Conservation (phyloP, 2,329 filamentous ascomycete species). For the Fusarium sp. region DNA sequence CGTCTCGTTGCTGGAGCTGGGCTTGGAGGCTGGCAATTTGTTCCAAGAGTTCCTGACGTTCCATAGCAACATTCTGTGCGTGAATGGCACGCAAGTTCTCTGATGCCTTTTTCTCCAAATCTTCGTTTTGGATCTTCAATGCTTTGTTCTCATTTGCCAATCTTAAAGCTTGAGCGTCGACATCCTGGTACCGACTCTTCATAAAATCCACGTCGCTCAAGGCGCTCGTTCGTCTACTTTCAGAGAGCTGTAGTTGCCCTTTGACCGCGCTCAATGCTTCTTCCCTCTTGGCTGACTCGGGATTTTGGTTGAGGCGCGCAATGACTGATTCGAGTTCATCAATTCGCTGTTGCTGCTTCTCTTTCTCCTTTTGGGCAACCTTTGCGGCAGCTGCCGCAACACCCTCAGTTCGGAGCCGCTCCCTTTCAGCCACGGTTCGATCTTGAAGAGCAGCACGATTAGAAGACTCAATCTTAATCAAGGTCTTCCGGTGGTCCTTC, state of each 20-base stretch:
- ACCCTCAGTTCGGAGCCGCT: slow-evolving; percentile 53
- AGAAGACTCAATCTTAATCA: slow-evolving; percentile 55
- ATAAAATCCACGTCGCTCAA: slow-evolving; percentile 65
- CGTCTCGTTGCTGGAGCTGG: slow-evolving; percentile 60
- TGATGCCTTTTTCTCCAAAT: slow-evolving; percentile 53
- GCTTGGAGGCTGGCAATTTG: slow-evolving; percentile 54
- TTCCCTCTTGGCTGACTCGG: slow-evolving; percentile 34
- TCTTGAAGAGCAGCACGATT: slow-evolving; percentile 62
- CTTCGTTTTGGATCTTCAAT: slow-evolving; percentile 53
- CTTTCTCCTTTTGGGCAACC: slow-evolving; percentile 46
- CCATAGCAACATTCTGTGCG: slow-evolving; percentile 52
- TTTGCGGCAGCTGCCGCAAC: slow-evolving; percentile 43
- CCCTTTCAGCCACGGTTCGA: slow-evolving; percentile 56
- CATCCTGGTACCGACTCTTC: slow-evolving; percentile 67
- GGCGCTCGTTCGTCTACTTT: slow-evolving; percentile 52
- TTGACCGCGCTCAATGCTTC: slow-evolving; percentile 50
- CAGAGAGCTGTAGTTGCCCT: slow-evolving; percentile 52
- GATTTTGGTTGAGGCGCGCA: slow-evolving; percentile 41
- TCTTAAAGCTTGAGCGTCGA: slow-evolving; percentile 58
- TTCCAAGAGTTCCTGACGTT: slow-evolving; percentile 47
- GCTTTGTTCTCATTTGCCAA: slow-evolving; percentile 57
- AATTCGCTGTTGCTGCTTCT: slow-evolving; percentile 50
- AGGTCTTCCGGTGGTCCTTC: slow-evolving; percentile 56
- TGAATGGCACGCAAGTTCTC: slow-evolving; percentile 60
- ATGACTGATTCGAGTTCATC: slow-evolving; percentile 49